Base-by-base conservation (phyloP, 805 yeast genomes). In the Candida parachauliodes region DNA sequence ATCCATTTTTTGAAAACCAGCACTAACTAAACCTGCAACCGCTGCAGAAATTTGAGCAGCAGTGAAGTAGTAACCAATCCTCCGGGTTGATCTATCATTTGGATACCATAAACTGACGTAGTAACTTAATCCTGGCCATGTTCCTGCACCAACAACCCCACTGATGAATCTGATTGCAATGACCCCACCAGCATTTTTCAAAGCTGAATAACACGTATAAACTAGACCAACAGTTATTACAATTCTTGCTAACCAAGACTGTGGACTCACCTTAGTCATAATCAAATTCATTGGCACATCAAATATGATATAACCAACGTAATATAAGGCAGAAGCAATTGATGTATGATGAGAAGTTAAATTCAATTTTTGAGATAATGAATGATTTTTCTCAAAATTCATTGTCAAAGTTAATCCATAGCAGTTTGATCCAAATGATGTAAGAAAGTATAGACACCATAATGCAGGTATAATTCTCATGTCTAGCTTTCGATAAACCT, bases 21-120 rank as follows among this genome's bases (percentile, higher is more conserved):
- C 96, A 39, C 84, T 76, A 10, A 87, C 87, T 39, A 87, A 71
- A 28, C 95, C 95, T 7, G 89, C 88, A 7, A 79, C 91, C n/a
- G 95, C 79, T 1, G 95, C 89, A 31, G 89, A 79, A n/a, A 87
- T 57, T 60, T 87, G 96, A 1, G 96, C 94, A 15, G 96, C 96
- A 1, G 95, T 87, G 59, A 82, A 87, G 59, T 87, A 87, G 62
- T 83, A 87, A 2, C 96, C 96, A 45, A 87, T 83, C 54, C 96
- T 69, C 45, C 76, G 73, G 2, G 94, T 84, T 47, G 79, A 75
- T 42, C 93, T 68, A 32, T 83, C 79, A 36, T 80, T 75, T 2
- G 95, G 95, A 52, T 87, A 87, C 91, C 94, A 87, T 49, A 86
- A 63, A 0, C 89, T 77, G 29, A 87, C 70, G 52, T 87, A 87